These are phyloP conservation scores for Solanum rostratum DNA, from an alignment of 257 asterid genomes.

Conservation along the genomic window DNA sequence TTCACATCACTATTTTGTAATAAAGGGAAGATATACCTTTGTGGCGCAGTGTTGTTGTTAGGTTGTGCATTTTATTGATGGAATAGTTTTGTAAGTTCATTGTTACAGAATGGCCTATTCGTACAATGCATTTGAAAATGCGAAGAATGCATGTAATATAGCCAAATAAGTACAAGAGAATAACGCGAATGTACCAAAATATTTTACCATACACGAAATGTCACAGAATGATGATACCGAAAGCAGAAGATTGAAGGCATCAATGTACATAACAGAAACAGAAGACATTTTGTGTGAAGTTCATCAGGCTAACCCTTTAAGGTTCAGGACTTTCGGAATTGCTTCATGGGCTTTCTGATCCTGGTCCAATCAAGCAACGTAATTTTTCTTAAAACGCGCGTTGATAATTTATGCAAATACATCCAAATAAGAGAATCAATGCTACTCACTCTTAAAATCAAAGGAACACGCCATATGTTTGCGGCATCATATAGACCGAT, in stretches of 20 bases:
- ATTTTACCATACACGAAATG: background rate
- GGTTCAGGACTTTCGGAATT: slow-evolving; percentile 56
- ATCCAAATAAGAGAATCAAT: background rate
- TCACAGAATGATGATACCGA: background rate
- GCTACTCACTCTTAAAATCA: slow-evolving; percentile 46
- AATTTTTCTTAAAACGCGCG: background rate
- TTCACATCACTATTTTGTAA: no score
- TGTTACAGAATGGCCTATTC: no score
- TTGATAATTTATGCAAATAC: background rate
- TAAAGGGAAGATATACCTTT: no score
- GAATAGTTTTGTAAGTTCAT: no score
- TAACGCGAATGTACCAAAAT: no score
- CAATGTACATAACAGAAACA: background rate
- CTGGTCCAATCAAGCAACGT: slow-evolving; percentile 18
- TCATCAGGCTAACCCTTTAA: slow-evolving; percentile 40
- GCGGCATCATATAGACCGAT: no score
- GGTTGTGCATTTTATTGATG: no score
- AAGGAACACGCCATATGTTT: no score
- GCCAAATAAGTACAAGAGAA: no score
- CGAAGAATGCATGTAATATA: no score
- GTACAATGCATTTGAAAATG: no score
- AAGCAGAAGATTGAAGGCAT: background rate
- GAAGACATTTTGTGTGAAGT: background rate
- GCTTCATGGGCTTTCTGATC: slow-evolving; percentile 78
- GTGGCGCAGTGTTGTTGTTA: no score